A percentile compares a stretch with the other conserved stretches of the same genome.
These are phyloP conservation scores for Rhizoclosmatium sp. DNA, from an alignment of 192 early-diverging fungal genomes.

Conservation along the genomic window DNA sequence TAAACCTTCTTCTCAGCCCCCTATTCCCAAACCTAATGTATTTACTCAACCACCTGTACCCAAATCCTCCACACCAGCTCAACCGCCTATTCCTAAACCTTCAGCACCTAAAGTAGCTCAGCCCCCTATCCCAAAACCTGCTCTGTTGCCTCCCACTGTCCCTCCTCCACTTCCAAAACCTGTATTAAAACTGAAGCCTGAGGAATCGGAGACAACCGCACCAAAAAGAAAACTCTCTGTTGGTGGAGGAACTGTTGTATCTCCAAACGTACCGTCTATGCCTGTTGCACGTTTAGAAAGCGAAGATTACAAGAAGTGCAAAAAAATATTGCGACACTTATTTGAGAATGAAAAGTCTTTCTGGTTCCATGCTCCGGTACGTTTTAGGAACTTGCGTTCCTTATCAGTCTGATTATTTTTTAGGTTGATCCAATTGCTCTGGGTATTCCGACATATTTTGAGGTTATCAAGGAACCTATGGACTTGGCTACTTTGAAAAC, in stretches of 20 bases:
- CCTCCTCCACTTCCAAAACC: constrained; percentile 8
- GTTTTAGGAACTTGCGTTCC: neutral
- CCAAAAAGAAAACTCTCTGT: constrained; percentile 25
- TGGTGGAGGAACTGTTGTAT: constrained; percentile 11
- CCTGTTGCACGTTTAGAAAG: neutral
- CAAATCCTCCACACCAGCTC: constrained; percentile 7
- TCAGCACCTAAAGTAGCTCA: neutral
- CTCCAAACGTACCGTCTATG: neutral
- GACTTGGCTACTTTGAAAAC: constrained; percentile 80
- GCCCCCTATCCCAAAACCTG: neutral
- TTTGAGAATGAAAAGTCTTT: constrained; percentile 21
- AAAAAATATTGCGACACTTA: constrained; percentile 43
- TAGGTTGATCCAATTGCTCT: constrained; percentile 82
- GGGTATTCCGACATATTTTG: constrained; percentile 86
- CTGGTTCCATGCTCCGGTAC: constrained; percentile 52
- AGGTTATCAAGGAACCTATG: constrained; percentile 88
- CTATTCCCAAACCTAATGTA: neutral
- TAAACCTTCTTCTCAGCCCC: neutral
- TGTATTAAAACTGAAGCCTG: constrained; percentile 26
- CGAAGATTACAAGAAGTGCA: constrained; percentile 43
- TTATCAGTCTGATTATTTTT: constrained; percentile 17
- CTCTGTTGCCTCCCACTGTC: neutral
- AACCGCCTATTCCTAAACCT: neutral
- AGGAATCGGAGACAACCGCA: neutral
- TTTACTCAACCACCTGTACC: neutral